Base-by-base conservation (phyloP, 257 asterid species). In the Solanum raphanifolium region DNA sequence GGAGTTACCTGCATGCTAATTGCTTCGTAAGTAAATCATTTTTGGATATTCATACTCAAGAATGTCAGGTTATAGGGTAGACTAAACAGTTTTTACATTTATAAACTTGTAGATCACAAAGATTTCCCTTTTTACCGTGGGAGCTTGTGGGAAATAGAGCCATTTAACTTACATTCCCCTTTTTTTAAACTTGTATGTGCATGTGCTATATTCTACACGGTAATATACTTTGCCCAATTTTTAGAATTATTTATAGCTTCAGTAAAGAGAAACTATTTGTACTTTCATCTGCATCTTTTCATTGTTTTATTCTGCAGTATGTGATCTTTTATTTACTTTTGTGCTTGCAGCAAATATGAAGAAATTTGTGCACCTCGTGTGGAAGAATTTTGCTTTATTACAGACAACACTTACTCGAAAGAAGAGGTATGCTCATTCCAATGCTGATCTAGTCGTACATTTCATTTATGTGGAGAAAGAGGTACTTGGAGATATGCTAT, bases 1-100 rank as follows among this genome's bases (percentile, higher is more conserved):
- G 99, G 99, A 20, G 98, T 97, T 85, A 96, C 99, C 86, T 96
- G 99, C 99, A 94, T 97, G 99, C 95, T 97, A 85, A 95, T 96
- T 92, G 96, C 99, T 86, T 97, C 98, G 99, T 97, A 96, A 94
- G 94, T 92, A 83, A 69, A 41, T 78, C 55, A 34, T 39, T 86
- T 89, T 73, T 58, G 75, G 71, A 48, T 12, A 82, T 29, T 27
- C 71, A 48, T 31, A 16, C n/a, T 82, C 86, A 36, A 48, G 5
- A n/a, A 65, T 46, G 85, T 43, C 23, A 48, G 71, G 46, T 82
- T 48, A 82, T 48, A 46, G 43, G 43, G 43, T 48, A 82, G 68
- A 82, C 71, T 82, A 82, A 48, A 32, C 39, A 29, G 86, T 31
- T 48, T 82, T 82, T 82, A 52, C 86, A 81, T 81, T 43, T 27